Percentiles rank a stretch among this genome's conserved stretches.
These are phyloP conservation scores for Globisporangium orthogonon DNA, from an alignment of 352 stramenopile genomes.

Conservation along the genomic window DNA sequence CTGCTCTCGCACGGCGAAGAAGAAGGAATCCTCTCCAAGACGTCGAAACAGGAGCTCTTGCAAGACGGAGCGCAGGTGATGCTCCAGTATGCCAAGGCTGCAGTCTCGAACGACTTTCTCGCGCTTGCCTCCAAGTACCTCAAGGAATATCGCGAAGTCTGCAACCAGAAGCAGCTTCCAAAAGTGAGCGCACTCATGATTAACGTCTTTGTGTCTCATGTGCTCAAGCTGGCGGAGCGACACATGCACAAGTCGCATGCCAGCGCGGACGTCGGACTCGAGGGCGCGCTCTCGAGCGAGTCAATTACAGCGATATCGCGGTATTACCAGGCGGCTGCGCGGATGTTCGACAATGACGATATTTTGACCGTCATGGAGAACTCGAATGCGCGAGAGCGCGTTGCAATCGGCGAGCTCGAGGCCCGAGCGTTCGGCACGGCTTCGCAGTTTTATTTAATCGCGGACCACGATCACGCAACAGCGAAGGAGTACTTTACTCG, in stretches of 20 bases:
- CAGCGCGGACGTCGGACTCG: not conserved
- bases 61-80: constrained; percentile 35
- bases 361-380: constrained; percentile 63
- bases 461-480: constrained; percentile 25
- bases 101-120: constrained; percentile 61
- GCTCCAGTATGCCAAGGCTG: constrained; percentile 61
- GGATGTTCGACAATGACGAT: constrained; percentile 81
- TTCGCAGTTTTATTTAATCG: constrained; percentile 51
- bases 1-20: constrained; percentile 22
- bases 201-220: constrained; percentile 74
- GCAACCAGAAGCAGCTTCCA: constrained; percentile 52
- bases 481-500: constrained; percentile 53
- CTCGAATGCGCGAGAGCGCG: constrained; percentile 29
- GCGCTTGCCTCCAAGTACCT: constrained; percentile 68
- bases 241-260: constrained; percentile 33
- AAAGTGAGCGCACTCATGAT: constrained; percentile 79
- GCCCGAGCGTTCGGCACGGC: constrained; percentile 60
- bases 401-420: constrained; percentile 55
- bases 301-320: constrained; percentile 39
- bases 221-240: constrained; percentile 65
- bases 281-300: constrained; percentile 10
- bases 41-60: constrained; percentile 22
- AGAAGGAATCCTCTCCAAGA: constrained; percentile 25
- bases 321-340: constrained; percentile 71
- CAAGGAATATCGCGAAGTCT: constrained; percentile 71